Evolutionary conservation across 2,329 filamentous ascomycete genomes (phyloP), one percentile per base, ranked within the genome.

Genomic region (Aspergillus candidus): DNA sequence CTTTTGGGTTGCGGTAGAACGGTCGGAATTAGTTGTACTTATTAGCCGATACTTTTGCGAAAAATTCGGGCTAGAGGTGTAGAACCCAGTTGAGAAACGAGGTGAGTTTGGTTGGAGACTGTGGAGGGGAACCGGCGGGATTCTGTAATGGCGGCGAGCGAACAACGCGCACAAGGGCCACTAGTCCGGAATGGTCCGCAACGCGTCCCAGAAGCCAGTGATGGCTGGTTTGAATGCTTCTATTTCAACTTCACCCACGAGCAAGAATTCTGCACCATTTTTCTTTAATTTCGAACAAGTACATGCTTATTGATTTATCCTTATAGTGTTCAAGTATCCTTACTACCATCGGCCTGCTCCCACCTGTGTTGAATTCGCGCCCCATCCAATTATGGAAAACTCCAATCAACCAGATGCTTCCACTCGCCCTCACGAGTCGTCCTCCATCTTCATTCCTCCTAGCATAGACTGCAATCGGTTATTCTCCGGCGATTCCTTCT

Each of bases 401-500:
- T 55, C 55, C 14, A 58, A 57, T 40, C 56, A 59, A 17, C 22
- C 6, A 6, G 17, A 27, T 39, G 38, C 36, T 15, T 37, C 49
- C 37, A 53, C 58, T 44, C 54, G 63, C 46, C 32, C 56, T 13
- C 44, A 53, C 5, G 59, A 68, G 38, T 67, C 71, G 38, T 57
- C 60, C 2, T 59, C 43, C 18, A 32, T 45, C 48, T 88, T 84
- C 67, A 69, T 86, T 50, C 84, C 85, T 11, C 86, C 86, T 6
- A 89, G 84, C 12, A 75, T 90, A 55, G 69, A 84, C 66, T 59
- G 62, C 36, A 43, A 68, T 13, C 62, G 69, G 32, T 74, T 89
- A 49, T 70, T 86, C 55, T 62, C 74, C 33, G 86, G 86, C 61
- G 74, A 75, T 37, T 83, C 84, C 33, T 88, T 87, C 70, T 75